phyloP scores from a whole-genome alignment of 1,284 basidiomycete genomes.

The Cryptococcus maquisensis region DNA sequence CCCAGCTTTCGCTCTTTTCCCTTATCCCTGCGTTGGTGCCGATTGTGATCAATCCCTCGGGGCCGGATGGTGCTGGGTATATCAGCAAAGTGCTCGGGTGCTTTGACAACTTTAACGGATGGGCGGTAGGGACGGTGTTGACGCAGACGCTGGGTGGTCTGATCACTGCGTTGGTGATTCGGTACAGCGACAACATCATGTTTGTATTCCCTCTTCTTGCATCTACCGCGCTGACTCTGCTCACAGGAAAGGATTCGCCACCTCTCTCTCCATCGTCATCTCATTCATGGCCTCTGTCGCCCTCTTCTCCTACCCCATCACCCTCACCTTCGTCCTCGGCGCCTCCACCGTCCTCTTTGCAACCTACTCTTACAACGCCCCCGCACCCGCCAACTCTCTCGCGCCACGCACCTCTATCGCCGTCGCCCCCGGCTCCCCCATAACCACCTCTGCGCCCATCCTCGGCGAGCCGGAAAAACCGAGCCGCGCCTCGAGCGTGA shows the following conservation, averaged over 20 bases:
- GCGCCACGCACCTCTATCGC: constrained; percentile 35
- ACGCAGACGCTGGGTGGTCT: constrained; percentile 88
- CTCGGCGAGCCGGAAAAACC: constrained; percentile 44
- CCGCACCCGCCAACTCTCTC: constrained; percentile 22
- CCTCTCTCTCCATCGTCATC: constrained; percentile 84
- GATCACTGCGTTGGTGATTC: constrained; percentile 68
- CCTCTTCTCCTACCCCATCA: constrained; percentile 82
- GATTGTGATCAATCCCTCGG: constrained; percentile 59
- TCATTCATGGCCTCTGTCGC: constrained; percentile 85
- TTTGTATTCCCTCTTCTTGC: constrained; percentile 16
- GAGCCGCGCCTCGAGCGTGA: constrained; percentile 34
- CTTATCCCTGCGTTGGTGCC: constrained; percentile 84
- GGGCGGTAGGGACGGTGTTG: constrained; percentile 85
- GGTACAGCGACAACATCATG: constrained; percentile 53
- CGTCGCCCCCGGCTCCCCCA: constrained; percentile 43
- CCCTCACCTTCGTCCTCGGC: constrained; percentile 76
- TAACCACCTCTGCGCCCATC: constrained; percentile 40
- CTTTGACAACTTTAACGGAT: constrained; percentile 63
- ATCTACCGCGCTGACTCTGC: constrained; percentile 1
- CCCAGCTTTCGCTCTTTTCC: constrained; percentile 91
- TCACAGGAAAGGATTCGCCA: constrained; percentile 78
- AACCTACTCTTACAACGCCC: constrained; percentile 84
- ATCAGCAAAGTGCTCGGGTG: constrained; percentile 30
- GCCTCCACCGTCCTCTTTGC: constrained; percentile 75
- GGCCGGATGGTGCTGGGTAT: constrained; percentile 32